These are phyloP conservation scores for Lojkania enalia DNA, from an alignment of 2,329 filamentous ascomycete species.

Conservation along the genomic window DNA sequence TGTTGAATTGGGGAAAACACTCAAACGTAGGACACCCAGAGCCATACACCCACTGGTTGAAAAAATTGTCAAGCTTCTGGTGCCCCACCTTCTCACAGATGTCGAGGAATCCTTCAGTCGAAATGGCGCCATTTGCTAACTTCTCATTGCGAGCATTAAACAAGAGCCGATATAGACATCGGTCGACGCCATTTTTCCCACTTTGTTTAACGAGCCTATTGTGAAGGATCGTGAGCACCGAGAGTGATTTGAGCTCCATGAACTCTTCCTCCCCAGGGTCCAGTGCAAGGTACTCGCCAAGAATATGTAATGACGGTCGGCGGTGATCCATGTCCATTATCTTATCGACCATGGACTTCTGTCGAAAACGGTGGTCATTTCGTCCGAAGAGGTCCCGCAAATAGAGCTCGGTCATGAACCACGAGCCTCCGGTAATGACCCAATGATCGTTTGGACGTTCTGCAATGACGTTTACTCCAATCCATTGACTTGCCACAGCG, in stretches of 20 bases:
- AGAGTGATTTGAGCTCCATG: constrained; percentile 83
- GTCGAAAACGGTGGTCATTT: constrained; percentile 89
- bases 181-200: constrained; percentile 78
- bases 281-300: constrained; percentile 76
- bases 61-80: constrained; percentile 85
- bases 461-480: constrained; percentile 88
- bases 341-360: constrained; percentile 81
- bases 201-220: constrained; percentile 87
- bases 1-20: constrained; percentile 90
- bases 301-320: constrained; percentile 78
- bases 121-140: constrained; percentile 69
- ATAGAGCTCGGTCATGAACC: constrained; percentile 94
- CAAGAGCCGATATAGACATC: constrained; percentile 84
- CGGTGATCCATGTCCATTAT: constrained; percentile 81
- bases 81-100: constrained; percentile 88
- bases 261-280: constrained; percentile 89
- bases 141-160: constrained; percentile 83
- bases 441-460: constrained; percentile 80
- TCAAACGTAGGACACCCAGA: constrained; percentile 87
- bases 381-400: constrained; percentile 89
- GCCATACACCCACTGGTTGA: constrained; percentile 88
- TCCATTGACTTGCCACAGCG: constrained; percentile 88
- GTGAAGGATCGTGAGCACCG: constrained; percentile 93
- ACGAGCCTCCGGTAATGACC: constrained; percentile 86
- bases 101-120: constrained; percentile 75